Percentiles rank a stretch among this genome's conserved stretches.
Evolutionary conservation across 371 early-diverging fungal genomes (phyloP).

Genomic region (Mucor circinelloides): DNA sequence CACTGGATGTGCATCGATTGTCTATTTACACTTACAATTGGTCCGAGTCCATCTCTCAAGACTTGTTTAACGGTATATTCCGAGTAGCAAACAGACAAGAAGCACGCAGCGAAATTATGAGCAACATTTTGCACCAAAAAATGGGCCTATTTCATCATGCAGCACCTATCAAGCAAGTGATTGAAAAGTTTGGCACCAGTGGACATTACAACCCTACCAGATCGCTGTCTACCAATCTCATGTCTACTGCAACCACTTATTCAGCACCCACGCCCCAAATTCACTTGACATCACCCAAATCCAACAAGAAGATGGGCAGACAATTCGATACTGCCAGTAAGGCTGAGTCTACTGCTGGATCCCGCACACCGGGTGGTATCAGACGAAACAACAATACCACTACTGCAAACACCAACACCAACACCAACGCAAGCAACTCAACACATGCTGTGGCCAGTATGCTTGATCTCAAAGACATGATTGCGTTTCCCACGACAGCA

Average conservation of each 20-base stretch:
- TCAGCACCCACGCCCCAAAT: constrained; percentile 25
- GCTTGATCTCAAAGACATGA: constrained; percentile 31
- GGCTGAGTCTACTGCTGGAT: not conserved
- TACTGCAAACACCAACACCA: not conserved
- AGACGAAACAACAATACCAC: not conserved
- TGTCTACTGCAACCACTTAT: not conserved
- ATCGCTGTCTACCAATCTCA: not conserved
- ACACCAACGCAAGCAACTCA: too few relatives aligned
- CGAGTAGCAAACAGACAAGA: constrained; percentile 50
- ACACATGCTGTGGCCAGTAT: constrained; percentile 13
- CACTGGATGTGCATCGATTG: constrained; percentile 58
- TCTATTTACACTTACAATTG: constrained; percentile 76
- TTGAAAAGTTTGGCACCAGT: constrained; percentile 21
- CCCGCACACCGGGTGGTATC: constrained; percentile 2
- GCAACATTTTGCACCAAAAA: constrained; percentile 69
- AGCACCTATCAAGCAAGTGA: constrained; percentile 22
- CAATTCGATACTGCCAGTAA: constrained; percentile 4
- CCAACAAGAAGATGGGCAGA: constrained; percentile 3
- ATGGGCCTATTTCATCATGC: constrained; percentile 74
- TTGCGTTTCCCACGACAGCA: constrained; percentile 19
- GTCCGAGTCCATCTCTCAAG: constrained; percentile 57
- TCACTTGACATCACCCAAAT: constrained; percentile 28
- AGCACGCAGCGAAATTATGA: constrained; percentile 55
- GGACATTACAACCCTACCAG: not conserved
- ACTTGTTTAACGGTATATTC: constrained; percentile 53